Evolutionary conservation across 1,139 yeast species (phyloP).

Genomic region (Scheffersomyces stambukii): DNA sequence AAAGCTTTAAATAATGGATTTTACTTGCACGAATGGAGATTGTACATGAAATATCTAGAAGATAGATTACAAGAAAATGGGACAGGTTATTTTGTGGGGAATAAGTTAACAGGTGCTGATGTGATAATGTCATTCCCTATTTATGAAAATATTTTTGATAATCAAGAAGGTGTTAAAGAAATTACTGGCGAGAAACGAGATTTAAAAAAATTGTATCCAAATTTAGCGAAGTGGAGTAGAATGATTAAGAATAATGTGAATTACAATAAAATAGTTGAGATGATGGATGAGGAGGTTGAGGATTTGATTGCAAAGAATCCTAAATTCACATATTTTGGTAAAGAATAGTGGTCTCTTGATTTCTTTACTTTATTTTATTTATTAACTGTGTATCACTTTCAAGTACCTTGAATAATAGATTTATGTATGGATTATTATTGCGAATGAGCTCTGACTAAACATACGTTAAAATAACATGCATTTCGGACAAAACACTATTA

Average conservation of each 20-base stretch:
- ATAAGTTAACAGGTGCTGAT: slow-evolving; percentile 57
- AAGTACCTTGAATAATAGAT: slow-evolving; percentile 2
- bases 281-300: slow-evolving; percentile 27
- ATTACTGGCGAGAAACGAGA: slow-evolving; percentile 32
- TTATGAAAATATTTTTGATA: slow-evolving; percentile 40
- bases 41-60: slow-evolving; percentile 41
- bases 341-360: slow-evolving; percentile 1
- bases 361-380: not conserved
- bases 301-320: slow-evolving; percentile 13
- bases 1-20: slow-evolving; percentile 40
- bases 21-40: slow-evolving; percentile 39
- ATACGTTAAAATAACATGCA: too few species aligned
- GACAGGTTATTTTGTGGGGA: slow-evolving; percentile 52
- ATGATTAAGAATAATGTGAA: slow-evolving; percentile 27
- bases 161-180: slow-evolving; percentile 32
- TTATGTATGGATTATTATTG: too few species aligned
- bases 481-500: too few species aligned
- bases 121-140: slow-evolving; percentile 47
- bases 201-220: slow-evolving; percentile 25
- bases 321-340: slow-evolving; percentile 11
- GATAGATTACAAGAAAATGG: slow-evolving; percentile 32
- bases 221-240: slow-evolving; percentile 37
- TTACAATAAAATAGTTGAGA: slow-evolving; percentile 23
- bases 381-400: slow-evolving; percentile 1
- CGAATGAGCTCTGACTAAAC: not conserved